Evolutionary conservation across 2,329 filamentous ascomycete species (phyloP).

Genomic region (Ascochyta clinopodiicola): DNA sequence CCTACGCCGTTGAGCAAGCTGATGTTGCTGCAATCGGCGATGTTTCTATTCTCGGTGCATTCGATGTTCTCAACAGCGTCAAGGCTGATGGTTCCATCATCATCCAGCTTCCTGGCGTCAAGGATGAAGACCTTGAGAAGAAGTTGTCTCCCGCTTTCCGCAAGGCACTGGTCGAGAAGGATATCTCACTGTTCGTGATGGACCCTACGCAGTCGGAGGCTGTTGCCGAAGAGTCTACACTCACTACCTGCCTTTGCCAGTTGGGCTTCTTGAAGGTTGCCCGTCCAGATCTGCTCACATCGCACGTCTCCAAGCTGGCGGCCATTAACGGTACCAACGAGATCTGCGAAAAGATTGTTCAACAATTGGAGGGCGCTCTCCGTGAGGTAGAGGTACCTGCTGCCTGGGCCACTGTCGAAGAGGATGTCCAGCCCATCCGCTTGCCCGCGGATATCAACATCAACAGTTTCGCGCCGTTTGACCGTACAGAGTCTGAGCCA

Average conservation of each 20-base stretch:
- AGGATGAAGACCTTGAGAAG: slow-evolving; percentile 90
- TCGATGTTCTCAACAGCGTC: slow-evolving; percentile 75
- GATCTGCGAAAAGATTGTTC: slow-evolving; percentile 65
- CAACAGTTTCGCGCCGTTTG: slow-evolving; percentile 83
- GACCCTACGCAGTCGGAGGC: slow-evolving; percentile 73
- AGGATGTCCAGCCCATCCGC: slow-evolving; percentile 58
- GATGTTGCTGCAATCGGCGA: slow-evolving; percentile 81
- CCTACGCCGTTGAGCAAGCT: slow-evolving; percentile 80
- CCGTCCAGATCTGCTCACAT: slow-evolving; percentile 67
- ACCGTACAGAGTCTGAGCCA: slow-evolving; percentile 75
- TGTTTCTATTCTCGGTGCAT: slow-evolving; percentile 77
- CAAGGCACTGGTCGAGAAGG: slow-evolving; percentile 73
- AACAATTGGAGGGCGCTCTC: slow-evolving; percentile 71
- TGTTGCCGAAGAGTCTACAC: slow-evolving; percentile 67
- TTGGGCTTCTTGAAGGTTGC: slow-evolving; percentile 83
- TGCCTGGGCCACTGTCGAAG: slow-evolving; percentile 77
- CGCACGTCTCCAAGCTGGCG: slow-evolving; percentile 71
- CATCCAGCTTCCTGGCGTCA: slow-evolving; percentile 77
- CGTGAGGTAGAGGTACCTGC: slow-evolving; percentile 77
- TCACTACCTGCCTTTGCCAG: slow-evolving; percentile 74
- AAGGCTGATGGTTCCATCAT: slow-evolving; percentile 76
- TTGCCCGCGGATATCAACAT: slow-evolving; percentile 71
- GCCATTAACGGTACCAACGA: slow-evolving; percentile 66
- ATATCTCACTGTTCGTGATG: slow-evolving; percentile 74
- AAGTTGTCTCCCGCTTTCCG: slow-evolving; percentile 74